phyloP scores from a whole-genome alignment of 805 yeast genomes.

The Peterozyma toletana region DNA sequence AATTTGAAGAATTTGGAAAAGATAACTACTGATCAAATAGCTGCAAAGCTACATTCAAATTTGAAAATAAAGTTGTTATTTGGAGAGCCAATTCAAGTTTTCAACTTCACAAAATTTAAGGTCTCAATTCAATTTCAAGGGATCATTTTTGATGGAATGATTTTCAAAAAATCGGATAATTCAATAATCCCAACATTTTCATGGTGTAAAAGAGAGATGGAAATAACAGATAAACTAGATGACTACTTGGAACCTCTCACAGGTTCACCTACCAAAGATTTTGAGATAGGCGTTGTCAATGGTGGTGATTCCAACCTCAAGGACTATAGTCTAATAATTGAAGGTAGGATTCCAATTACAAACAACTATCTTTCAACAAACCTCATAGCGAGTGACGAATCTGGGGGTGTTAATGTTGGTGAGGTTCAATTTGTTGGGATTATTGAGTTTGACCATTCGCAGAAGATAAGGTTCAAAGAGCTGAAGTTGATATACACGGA shows the following conservation, averaged over 20 bases:
- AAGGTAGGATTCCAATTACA: conserved; percentile 20
- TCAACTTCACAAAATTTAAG: conserved; percentile 19
- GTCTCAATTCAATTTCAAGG: conserved; percentile 21
- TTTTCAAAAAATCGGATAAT: conserved; percentile 14
- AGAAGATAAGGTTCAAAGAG: conserved; percentile 20
- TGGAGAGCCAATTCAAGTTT: conserved; percentile 24
- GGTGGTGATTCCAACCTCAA: conserved; percentile 13
- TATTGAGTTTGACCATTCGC: conserved; percentile 28
- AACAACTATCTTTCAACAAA: conserved; percentile 11
- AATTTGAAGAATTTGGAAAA: conserved; percentile 20
- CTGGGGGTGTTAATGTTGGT: conserved; percentile 16
- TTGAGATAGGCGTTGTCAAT: conserved; percentile 15
- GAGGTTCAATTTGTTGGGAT: conserved; percentile 23
- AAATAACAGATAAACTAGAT: conserved; percentile 16
- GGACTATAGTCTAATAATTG: conserved; percentile 22
- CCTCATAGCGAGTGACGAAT: no score
- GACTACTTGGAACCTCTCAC: conserved; percentile 23
- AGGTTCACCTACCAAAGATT: conserved; percentile 6
- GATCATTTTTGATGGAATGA: conserved; percentile 21
- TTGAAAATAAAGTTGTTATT: conserved; percentile 17
- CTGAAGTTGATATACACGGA: conserved; percentile 19
- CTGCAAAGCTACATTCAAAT: conserved; percentile 22
- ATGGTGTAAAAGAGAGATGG: conserved; percentile 9
- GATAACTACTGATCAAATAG: conserved; percentile 16
- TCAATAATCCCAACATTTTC: conserved; percentile 3